These are phyloP conservation scores for Isoetes engelmannii DNA, from an alignment of 83 land plant genomes.

Conservation along the genomic window DNA sequence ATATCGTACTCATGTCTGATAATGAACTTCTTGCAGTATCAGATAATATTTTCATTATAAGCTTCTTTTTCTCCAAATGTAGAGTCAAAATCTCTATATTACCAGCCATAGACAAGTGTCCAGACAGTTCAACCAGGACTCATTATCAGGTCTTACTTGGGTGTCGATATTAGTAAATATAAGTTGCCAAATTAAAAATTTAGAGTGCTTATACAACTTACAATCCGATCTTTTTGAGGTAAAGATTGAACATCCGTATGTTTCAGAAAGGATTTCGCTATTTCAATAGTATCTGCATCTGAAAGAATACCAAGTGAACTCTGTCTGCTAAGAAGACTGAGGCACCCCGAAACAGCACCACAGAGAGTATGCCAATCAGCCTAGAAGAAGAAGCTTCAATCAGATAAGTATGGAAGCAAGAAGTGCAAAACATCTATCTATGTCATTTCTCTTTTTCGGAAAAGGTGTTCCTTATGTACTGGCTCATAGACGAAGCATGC, in stretches of 20 bases:
- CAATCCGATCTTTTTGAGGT: slow-evolving; percentile 64
- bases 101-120: background rate
- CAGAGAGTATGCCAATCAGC: slow-evolving; percentile 86
- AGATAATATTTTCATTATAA: background rate
- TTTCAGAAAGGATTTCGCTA: slow-evolving; percentile 46
- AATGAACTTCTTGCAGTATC: too few species aligned
- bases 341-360: slow-evolving; percentile 75
- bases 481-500: too few species aligned
- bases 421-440: too few species aligned
- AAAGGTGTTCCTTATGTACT: too few species aligned
- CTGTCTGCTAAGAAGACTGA: slow-evolving; percentile 58
- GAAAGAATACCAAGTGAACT: slow-evolving; percentile 36
- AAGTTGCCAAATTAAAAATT: background rate
- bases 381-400: slow-evolving; percentile 27
- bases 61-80: background rate
- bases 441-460: too few species aligned
- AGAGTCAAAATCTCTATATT: background rate
- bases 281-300: slow-evolving; percentile 41
- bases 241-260: slow-evolving; percentile 62
- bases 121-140: background rate
- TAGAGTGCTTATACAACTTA: background rate
- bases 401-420: too few species aligned
- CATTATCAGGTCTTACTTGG: background rate
- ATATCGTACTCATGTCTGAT: too few species aligned
- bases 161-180: background rate